These are phyloP conservation scores for Telfairia occidentalis DNA, from an alignment of 331 rosid species.

Conservation along the genomic window DNA sequence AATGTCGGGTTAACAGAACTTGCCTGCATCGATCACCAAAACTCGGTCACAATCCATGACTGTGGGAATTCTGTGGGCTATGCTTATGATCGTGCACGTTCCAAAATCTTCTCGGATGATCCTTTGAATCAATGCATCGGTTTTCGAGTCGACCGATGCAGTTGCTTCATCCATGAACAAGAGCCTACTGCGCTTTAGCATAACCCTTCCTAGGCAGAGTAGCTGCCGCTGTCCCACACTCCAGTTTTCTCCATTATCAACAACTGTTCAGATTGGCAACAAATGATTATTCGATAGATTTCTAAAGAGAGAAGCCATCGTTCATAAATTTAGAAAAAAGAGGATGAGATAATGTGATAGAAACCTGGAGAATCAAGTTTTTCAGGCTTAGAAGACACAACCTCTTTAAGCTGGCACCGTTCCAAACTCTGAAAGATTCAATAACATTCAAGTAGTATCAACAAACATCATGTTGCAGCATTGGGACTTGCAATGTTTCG, in stretches of 20 bases:
- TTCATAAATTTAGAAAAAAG: neutral
- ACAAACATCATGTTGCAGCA: slow-evolving; percentile 3
- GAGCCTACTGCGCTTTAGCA: slow-evolving; percentile 69
- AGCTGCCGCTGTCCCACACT: slow-evolving; percentile 96
- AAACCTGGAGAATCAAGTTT: slow-evolving; percentile 58
- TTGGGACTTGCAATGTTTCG: neutral
- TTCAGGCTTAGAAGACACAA: slow-evolving; percentile 60
- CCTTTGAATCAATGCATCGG: slow-evolving; percentile 64
- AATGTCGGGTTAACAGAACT: neutral
- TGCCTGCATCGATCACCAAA: slow-evolving; percentile 70
- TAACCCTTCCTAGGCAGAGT: slow-evolving; percentile 74
- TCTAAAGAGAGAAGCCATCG: neutral
- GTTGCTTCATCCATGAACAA: slow-evolving; percentile 93
- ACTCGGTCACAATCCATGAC: slow-evolving; percentile 85
- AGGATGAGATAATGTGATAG: neutral
- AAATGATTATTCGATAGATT: neutral
- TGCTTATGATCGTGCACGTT: slow-evolving; percentile 67
- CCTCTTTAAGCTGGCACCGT: slow-evolving; percentile 84
- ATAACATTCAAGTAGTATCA: neutral
- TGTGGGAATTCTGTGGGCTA: slow-evolving; percentile 94
- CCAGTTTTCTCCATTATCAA: slow-evolving; percentile 80
- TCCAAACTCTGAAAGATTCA: slow-evolving; percentile 48
- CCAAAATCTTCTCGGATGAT: slow-evolving; percentile 75
- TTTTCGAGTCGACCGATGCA: slow-evolving; percentile 87
- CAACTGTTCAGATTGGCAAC: slow-evolving; percentile 26